Base-by-base conservation (phyloP, 805 yeast species). In the Metschnikowia vanudenii region DNA sequence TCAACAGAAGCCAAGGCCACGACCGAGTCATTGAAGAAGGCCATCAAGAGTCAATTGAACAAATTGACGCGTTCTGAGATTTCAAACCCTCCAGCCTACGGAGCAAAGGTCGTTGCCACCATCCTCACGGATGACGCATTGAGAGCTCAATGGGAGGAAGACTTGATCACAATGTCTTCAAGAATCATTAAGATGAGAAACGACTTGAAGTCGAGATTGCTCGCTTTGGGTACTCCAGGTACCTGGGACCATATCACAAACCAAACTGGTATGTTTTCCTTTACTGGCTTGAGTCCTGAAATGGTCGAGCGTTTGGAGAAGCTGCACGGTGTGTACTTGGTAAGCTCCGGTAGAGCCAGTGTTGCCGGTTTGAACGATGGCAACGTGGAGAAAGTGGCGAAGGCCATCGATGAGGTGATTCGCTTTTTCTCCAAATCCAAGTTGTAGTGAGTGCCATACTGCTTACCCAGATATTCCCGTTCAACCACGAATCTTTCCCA, bases 241-340 rank as follows among this genome's bases (percentile, higher is more conserved):
- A 79, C 75, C 58, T 92, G 98, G 98, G 85, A 81, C 56, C 98
- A 92, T 69, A 88, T 92, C 60, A 84, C 82, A 39, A 74, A 76
- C 53, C 99, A 94, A 74, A 85, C 88, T 52, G 99, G 99, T 58
- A 92, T 92, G 98, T 92, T 92, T 66, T 89, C 96, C 30, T 92
- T 84, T 72, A 92, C 98, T 26, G 99, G 97, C 1, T 77, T 92
- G 58, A 69, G 78, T 5, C 73, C 85, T 24, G 84, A 79, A 28
- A 92, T 88, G 81, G 96, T 86, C 45, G 78, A 76, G 42, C 77
- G 86, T 55, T 75, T 91, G 51, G 96, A 88, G 59, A 63, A 76
- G 47, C 79, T 84, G 56, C 96, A 84, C 65, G 96, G 84, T 28
- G 82, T 92, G 39, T 92, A 92, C 65, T 65, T 91, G 65, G 88